phyloP scores from a whole-genome alignment of 2,329 filamentous ascomycete genomes.

The Nannizziopsis barbatae region DNA sequence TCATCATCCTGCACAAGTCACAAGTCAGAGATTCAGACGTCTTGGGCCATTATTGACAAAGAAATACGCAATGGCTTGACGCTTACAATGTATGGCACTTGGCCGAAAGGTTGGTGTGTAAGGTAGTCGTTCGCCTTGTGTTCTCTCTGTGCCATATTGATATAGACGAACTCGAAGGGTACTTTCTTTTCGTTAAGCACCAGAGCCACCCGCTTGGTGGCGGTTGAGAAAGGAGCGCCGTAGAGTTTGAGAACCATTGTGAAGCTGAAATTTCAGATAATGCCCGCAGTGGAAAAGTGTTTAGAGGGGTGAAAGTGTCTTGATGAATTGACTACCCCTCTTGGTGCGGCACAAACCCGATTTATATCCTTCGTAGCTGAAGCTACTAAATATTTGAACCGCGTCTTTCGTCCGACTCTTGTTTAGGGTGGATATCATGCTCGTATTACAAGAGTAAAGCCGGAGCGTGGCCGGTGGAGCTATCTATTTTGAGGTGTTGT shows the following conservation, averaged over 20 bases:
- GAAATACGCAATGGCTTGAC: background rate
- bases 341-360: no score
- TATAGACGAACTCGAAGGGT: constrained; percentile 11
- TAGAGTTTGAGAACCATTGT: constrained; percentile 14
- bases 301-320: no score
- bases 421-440: no score
- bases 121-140: constrained; percentile 9
- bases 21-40: background rate
- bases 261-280: background rate
- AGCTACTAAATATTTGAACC: no score
- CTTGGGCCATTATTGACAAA: background rate
- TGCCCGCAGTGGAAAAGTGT: no score
- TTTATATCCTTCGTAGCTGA: no score
- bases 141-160: constrained; percentile 11
- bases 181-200: constrained; percentile 12
- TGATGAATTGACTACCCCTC: no score
- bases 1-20: constrained; percentile 10
- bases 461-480: no score
- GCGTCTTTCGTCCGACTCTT: no score
- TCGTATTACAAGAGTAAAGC: no score
- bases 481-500: no score
- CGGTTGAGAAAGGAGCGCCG: constrained; percentile 10
- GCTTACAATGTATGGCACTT: constrained; percentile 13
- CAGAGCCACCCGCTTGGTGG: constrained; percentile 12
- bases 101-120: constrained; percentile 11